Percentiles rank a stretch among this genome's conserved stretches.
Evolutionary conservation across 2,329 filamentous ascomycete species (phyloP).

Genomic region (Tolypocladium tropicale): DNA sequence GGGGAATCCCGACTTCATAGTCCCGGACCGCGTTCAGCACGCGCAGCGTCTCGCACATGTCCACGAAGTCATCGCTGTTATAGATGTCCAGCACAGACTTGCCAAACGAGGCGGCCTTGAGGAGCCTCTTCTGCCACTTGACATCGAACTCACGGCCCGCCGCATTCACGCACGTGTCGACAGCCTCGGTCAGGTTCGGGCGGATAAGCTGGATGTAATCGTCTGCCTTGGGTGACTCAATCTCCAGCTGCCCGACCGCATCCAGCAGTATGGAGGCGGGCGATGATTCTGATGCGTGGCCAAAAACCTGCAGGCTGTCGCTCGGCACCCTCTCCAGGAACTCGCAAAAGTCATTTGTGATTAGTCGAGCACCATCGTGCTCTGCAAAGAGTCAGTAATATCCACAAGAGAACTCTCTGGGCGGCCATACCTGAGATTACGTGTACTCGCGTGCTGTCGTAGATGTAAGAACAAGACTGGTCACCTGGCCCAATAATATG

Average conservation of each 20-base stretch:
- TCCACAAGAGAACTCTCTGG: not conserved
- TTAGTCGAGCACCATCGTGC: slow-evolving; percentile 74
- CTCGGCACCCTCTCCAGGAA: slow-evolving; percentile 91
- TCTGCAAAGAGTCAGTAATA: slow-evolving; percentile 26
- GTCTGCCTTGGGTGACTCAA: slow-evolving; percentile 92
- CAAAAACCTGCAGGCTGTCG: slow-evolving; percentile 81
- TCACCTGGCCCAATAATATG: slow-evolving; percentile 84
- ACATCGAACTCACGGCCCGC: slow-evolving; percentile 85
- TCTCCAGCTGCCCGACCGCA: slow-evolving; percentile 81
- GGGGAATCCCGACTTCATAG: slow-evolving; percentile 79
- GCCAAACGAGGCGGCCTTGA: slow-evolving; percentile 95
- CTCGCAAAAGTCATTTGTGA: slow-evolving; percentile 93
- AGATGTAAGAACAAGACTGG: slow-evolving; percentile 68
- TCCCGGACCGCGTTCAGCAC: slow-evolving; percentile 88
- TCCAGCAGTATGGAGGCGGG: slow-evolving; percentile 89
- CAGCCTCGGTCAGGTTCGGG: slow-evolving; percentile 77
- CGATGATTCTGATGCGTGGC: slow-evolving; percentile 77
- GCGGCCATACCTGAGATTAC: slow-evolving; percentile 60
- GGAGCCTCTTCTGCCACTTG: slow-evolving; percentile 87
- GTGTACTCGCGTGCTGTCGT: slow-evolving; percentile 83
- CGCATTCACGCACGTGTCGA: slow-evolving; percentile 87
- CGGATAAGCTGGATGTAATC: slow-evolving; percentile 95
- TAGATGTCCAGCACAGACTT: slow-evolving; percentile 97
- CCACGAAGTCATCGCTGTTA: slow-evolving; percentile 96
- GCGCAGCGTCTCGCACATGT: slow-evolving; percentile 90